These are phyloP conservation scores for Sporothrix luriei DNA, from an alignment of 2,329 filamentous ascomycete genomes.

Conservation along the genomic window DNA sequence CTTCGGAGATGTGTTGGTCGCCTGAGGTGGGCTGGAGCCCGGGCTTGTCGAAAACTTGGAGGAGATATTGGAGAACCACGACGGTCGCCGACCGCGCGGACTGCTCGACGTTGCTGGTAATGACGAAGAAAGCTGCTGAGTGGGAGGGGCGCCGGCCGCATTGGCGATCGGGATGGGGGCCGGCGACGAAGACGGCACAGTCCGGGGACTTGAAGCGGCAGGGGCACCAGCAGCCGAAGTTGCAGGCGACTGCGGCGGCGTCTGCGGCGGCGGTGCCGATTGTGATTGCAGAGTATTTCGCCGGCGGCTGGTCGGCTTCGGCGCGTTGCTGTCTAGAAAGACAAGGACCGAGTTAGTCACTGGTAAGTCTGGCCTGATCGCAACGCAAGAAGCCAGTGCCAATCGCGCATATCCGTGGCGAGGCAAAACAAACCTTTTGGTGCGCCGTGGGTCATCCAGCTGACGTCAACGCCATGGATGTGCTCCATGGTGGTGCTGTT, in stretches of 20 bases:
- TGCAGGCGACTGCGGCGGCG: background rate
- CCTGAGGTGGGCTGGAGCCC: slow-evolving; percentile 42
- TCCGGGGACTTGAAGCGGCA: slow-evolving; percentile 14
- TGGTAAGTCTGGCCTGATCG: background rate
- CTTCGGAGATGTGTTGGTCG: slow-evolving; percentile 43
- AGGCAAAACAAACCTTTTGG: slow-evolving; percentile 72
- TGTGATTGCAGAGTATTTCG: slow-evolving; percentile 40
- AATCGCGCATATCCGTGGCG: slow-evolving; percentile 50
- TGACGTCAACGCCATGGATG: slow-evolving; percentile 80
- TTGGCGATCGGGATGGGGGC: background rate
- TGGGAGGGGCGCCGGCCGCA: background rate
- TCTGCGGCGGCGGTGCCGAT: slow-evolving; percentile 14
- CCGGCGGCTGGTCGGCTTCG: slow-evolving; percentile 38
- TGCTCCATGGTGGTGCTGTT: slow-evolving; percentile 65
- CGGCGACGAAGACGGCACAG: slow-evolving; percentile 6
- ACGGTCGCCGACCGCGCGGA: slow-evolving; percentile 61
- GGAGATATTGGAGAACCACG: slow-evolving; percentile 92
- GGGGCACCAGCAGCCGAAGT: background rate
- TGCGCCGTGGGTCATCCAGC: slow-evolving; percentile 82
- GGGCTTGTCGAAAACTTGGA: slow-evolving; percentile 77
- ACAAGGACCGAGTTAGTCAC: background rate
- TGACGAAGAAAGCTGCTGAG: slow-evolving; percentile 23
- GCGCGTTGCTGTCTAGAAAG: slow-evolving; percentile 40
- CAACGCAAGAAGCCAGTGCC: background rate
- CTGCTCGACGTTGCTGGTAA: slow-evolving; percentile 11